These are phyloP conservation scores for Catharanthus roseus DNA, from an alignment of 257 asterid genomes.

Conservation along the genomic window DNA sequence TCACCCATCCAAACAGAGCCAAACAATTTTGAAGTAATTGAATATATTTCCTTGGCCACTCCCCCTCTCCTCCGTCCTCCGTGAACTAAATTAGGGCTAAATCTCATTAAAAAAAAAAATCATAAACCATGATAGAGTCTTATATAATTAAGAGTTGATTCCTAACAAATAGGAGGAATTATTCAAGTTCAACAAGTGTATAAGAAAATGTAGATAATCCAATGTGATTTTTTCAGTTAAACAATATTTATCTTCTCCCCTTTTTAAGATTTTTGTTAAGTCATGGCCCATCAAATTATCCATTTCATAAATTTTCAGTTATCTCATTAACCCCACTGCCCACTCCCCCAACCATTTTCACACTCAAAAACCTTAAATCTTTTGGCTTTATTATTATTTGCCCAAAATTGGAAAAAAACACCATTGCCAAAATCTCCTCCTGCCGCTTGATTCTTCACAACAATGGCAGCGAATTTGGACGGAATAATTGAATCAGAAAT, in stretches of 20 bases:
- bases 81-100: too few relatives aligned
- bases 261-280: too few relatives aligned
- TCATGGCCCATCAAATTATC: background rate
- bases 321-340: background rate
- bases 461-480: background rate
- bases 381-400: too few relatives aligned
- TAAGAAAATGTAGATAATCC: background rate
- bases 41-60: too few relatives aligned
- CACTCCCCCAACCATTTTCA: background rate
- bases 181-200: background rate
- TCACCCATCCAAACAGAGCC: too few relatives aligned
- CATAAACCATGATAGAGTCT: background rate
- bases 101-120: too few relatives aligned
- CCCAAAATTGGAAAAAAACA: background rate
- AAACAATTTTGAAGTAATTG: too few relatives aligned
- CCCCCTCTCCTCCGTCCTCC: too few relatives aligned
- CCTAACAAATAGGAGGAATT: background rate
- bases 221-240: too few relatives aligned
- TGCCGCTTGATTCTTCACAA: background rate
- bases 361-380: background rate
- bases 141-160: background rate
- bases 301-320: background rate
- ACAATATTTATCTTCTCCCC: too few relatives aligned
- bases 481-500: constrained; percentile 25
- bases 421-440: background rate